phyloP scores from a whole-genome alignment of 306 rosid species.

The Ochetophila trinervis region DNA sequence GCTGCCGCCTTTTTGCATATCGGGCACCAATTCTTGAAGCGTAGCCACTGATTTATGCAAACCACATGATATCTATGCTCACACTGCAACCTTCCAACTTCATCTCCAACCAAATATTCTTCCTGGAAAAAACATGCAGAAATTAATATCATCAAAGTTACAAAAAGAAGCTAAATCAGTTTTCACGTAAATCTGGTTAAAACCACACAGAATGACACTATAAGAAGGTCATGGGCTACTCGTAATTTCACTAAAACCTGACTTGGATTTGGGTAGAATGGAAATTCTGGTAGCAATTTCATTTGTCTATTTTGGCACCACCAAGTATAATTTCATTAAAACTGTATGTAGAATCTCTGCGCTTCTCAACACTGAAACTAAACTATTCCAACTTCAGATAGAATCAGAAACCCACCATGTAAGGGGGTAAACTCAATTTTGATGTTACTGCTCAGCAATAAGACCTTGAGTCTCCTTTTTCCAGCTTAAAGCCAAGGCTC shows the following conservation, averaged over 20 bases:
- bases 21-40: slow-evolving; percentile 96
- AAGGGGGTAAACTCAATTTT: background rate
- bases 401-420: background rate
- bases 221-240: background rate
- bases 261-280: background rate
- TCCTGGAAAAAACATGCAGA: slow-evolving; percentile 48
- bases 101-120: slow-evolving; percentile 70
- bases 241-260: background rate
- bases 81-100: slow-evolving; percentile 67
- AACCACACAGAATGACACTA: background rate
- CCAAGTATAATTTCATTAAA: background rate
- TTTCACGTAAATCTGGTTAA: background rate
- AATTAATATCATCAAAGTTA: background rate
- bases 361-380: background rate
- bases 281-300: background rate
- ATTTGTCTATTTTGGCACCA: background rate
- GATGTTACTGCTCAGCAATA: background rate
- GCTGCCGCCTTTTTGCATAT: slow-evolving; percentile 73
- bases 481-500: background rate
- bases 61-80: slow-evolving; percentile 65
- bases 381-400: background rate
- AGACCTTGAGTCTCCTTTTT: background rate
- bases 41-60: slow-evolving; percentile 86
- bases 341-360: background rate
- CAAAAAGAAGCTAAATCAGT: background rate